Evolutionary conservation across 257 asterid species (phyloP).

Genomic region (Fraxinus pennsylvanica): DNA sequence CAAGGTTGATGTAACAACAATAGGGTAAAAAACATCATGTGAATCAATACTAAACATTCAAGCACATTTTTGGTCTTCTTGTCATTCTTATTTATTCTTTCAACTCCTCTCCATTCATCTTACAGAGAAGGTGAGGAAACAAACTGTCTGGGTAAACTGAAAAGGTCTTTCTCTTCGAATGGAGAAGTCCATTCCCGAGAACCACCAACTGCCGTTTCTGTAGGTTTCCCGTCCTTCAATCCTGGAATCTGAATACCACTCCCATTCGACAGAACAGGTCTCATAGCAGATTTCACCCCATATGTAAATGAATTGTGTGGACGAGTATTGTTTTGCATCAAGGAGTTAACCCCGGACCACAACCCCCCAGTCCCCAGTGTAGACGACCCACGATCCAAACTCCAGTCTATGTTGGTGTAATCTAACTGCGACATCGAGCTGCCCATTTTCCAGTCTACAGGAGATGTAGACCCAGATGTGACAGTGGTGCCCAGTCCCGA

Average conservation of each 20-base stretch:
- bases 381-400: slow-evolving; percentile 45
- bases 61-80: slow-evolving; percentile 41
- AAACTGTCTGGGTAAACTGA: slow-evolving; percentile 87
- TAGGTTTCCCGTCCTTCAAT: slow-evolving; percentile 51
- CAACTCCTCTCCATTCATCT: slow-evolving; percentile 35
- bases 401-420: slow-evolving; percentile 66
- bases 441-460: slow-evolving; percentile 61
- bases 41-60: slow-evolving; percentile 46
- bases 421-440: slow-evolving; percentile 47
- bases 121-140: slow-evolving; percentile 85
- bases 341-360: slow-evolving; percentile 49
- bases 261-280: slow-evolving; percentile 51
- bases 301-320: slow-evolving; percentile 50
- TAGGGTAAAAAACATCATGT: slow-evolving; percentile 46
- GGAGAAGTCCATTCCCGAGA: slow-evolving; percentile 93
- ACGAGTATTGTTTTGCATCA: slow-evolving; percentile 43
- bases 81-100: slow-evolving; percentile 32
- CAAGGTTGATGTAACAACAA: slow-evolving; percentile 37
- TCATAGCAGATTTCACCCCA: slow-evolving; percentile 49
- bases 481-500: slow-evolving; percentile 46
- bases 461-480: slow-evolving; percentile 47
- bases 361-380: slow-evolving; percentile 35
- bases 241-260: slow-evolving; percentile 39
- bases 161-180: slow-evolving; percentile 85
- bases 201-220: slow-evolving; percentile 43